Conservation (phyloP, 495 filamentous ascomycete species). For the Penicillium maclennaniae region DNA sequence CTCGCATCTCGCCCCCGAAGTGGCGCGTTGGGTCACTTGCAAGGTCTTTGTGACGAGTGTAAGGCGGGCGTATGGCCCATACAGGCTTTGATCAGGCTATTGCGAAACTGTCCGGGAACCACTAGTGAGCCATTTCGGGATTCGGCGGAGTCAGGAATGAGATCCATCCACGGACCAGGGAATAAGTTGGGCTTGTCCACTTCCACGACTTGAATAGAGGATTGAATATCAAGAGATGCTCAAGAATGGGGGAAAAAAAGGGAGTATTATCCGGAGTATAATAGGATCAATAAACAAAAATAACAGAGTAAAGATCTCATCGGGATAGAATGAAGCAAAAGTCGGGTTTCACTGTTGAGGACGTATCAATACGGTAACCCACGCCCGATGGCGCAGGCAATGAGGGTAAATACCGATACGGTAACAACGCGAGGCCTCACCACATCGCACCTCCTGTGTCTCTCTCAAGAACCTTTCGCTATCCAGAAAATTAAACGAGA, state of each 20-base stretch:
- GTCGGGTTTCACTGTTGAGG: background rate
- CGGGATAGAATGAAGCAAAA: background rate
- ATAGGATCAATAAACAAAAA: too few species aligned
- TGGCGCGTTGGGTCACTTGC: background rate
- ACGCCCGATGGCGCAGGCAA: background rate
- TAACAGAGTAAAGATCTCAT: background rate
- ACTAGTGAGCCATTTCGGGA: constrained; percentile 22
- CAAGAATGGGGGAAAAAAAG: background rate
- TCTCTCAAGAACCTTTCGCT: constrained; percentile 7
- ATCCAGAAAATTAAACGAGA: constrained; percentile 20
- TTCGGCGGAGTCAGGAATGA: constrained; percentile 24
- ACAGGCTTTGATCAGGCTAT: background rate
- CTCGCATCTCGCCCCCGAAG: background rate
- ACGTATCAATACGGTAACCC: background rate
- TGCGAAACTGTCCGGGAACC: background rate
- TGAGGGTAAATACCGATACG: background rate
- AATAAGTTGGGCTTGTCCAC: background rate
- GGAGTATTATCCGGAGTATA: too few species aligned
- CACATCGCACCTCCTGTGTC: constrained; percentile 2
- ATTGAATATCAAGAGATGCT: background rate
- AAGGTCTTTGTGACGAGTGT: background rate
- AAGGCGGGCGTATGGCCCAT: background rate
- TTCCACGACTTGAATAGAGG: background rate
- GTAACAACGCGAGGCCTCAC: background rate
- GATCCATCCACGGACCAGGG: constrained; percentile 18